Evolutionary conservation across 768 basidiomycete genomes (phyloP).

Genomic region (Neoboletus magnificus): DNA sequence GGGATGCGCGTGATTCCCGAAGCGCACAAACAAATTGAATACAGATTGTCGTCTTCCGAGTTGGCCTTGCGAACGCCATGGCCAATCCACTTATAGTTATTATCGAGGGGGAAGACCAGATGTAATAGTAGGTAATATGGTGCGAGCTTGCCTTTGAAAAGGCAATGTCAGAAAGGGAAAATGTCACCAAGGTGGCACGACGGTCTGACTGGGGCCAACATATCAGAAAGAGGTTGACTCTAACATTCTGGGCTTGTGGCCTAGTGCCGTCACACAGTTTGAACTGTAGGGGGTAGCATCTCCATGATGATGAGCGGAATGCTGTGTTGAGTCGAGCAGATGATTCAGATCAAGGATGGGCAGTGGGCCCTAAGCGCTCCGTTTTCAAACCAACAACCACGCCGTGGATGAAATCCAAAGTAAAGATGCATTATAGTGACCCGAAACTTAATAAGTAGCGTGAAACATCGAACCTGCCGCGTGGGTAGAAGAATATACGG

Average conservation of each 20-base stretch:
- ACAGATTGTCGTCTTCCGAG: not conserved
- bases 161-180: not conserved
- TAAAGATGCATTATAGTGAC: slow-evolving; percentile 9
- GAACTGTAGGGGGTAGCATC: not conserved
- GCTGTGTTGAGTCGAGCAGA: no score
- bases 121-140: not conserved
- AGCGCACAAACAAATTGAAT: not conserved
- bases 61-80: not conserved
- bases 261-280: not conserved
- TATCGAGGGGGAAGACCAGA: not conserved
- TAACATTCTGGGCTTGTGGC: not conserved
- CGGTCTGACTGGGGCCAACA: not conserved
- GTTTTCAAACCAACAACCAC: not conserved
- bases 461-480: not conserved
- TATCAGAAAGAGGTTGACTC: not conserved
- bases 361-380: not conserved
- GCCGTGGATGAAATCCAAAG: not conserved
- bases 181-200: not conserved
- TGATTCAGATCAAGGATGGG: no score
- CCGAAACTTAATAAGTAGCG: slow-evolving; percentile 6
- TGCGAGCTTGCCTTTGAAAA: not conserved
- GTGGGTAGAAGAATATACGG: not conserved
- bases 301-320: not conserved
- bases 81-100: not conserved
- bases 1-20: not conserved